These are phyloP conservation scores for Colletotrichum limetticola DNA, from an alignment of 2,329 filamentous ascomycete species.

Conservation along the genomic window DNA sequence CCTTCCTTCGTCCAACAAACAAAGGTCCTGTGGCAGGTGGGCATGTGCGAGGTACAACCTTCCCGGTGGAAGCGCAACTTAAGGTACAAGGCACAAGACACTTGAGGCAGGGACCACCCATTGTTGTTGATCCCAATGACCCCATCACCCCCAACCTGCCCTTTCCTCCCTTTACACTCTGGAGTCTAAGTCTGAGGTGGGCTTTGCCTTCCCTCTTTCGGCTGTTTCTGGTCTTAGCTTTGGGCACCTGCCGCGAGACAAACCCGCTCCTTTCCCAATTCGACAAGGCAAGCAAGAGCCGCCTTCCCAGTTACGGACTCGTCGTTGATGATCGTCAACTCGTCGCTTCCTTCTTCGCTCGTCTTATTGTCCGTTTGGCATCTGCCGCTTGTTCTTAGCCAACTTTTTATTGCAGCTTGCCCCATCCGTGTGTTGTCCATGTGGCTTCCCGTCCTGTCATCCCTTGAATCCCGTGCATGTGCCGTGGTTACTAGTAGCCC, in stretches of 20 bases:
- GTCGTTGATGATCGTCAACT: neutral
- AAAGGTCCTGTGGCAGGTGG: conserved; percentile 1
- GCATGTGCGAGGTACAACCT: conserved; percentile 25
- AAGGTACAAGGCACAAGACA: neutral
- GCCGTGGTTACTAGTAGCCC: too few species aligned
- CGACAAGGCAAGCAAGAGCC: neutral
- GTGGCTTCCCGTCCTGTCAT: conserved; percentile 23
- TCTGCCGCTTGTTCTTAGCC: too few species aligned
- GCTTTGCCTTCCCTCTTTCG: neutral
- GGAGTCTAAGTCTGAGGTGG: too few species aligned
- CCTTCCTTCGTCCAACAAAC: conserved; percentile 2
- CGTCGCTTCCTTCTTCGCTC: neutral
- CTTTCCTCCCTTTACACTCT: neutral
- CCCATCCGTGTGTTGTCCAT: conserved; percentile 5
- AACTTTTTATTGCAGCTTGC: neutral
- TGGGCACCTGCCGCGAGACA: neutral
- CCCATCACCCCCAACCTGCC: neutral
- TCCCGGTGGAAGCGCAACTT: neutral
- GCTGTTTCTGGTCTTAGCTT: neutral
- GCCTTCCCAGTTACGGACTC: neutral
- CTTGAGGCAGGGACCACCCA: conserved; percentile 16
- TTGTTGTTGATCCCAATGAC: conserved; percentile 9
- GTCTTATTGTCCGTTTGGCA: neutral
- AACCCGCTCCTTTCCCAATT: neutral
- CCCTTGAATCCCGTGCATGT: neutral